phyloP scores from a whole-genome alignment of 2,329 filamentous ascomycete species.

The Pseudogymnoascus sp. region DNA sequence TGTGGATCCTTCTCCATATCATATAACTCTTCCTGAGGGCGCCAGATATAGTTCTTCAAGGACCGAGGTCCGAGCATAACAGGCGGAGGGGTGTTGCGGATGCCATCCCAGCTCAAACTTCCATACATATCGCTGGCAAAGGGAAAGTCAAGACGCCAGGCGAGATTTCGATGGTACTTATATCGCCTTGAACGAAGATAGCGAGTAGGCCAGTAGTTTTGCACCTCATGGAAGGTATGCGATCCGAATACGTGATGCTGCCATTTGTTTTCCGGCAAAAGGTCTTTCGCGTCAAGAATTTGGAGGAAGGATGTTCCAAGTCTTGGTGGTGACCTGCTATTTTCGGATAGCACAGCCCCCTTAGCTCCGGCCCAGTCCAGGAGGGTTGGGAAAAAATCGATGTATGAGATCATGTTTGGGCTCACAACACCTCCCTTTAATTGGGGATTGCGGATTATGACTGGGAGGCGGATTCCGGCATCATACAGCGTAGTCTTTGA shows the following conservation, averaged over 20 bases:
- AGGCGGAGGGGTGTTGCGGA: constrained; percentile 24
- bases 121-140: constrained; percentile 41
- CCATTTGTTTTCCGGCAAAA: constrained; percentile 15
- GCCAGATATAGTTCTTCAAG: constrained; percentile 37
- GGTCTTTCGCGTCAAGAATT: constrained; percentile 23
- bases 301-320: constrained; percentile 34
- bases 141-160: constrained; percentile 42
- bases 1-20: constrained; percentile 38
- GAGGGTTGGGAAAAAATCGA: constrained; percentile 35
- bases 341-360: constrained; percentile 14
- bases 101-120: constrained; percentile 37
- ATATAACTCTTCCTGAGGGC: constrained; percentile 39
- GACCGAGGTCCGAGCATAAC: constrained; percentile 34
- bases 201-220: constrained; percentile 44
- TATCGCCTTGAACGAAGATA: constrained; percentile 36
- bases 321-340: constrained; percentile 15
- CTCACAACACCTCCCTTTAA: constrained; percentile 23
- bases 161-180: constrained; percentile 45
- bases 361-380: constrained; percentile 29
- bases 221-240: constrained; percentile 44
- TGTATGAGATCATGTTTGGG: constrained; percentile 33
- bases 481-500: constrained; percentile 38
- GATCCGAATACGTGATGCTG: constrained; percentile 40
- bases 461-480: constrained; percentile 32
- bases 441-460: constrained; percentile 30